Conservation (phyloP, 805 yeast species). For the Yarrowia sp. region DNA sequence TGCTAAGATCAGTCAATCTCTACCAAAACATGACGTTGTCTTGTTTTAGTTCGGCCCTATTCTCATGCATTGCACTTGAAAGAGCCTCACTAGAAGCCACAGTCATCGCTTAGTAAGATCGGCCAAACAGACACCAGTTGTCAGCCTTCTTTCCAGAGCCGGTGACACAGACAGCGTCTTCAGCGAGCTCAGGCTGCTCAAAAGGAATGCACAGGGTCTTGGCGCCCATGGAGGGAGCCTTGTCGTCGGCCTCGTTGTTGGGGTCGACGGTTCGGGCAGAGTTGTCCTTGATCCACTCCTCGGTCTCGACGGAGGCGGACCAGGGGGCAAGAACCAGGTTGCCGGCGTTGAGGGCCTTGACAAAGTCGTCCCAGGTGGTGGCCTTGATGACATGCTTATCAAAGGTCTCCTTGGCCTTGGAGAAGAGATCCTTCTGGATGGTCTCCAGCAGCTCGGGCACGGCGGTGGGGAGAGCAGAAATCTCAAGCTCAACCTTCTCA, state of each 20-base stretch:
- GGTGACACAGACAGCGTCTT: slow-evolving; percentile 79
- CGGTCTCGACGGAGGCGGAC: slow-evolving; percentile 95
- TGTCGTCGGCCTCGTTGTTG: slow-evolving; percentile 86
- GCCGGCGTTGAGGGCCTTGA: slow-evolving; percentile 85
- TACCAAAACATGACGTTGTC: too few relatives aligned
- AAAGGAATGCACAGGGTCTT: slow-evolving; percentile 95
- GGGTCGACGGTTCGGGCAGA: slow-evolving; percentile 75
- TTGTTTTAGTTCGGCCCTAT: too few relatives aligned
- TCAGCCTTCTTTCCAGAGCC: slow-evolving; percentile 70
- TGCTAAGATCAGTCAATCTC: not conserved
- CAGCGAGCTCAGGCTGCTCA: slow-evolving; percentile 78
- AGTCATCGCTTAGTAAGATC: slow-evolving; percentile 75
- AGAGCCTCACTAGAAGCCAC: too few relatives aligned
- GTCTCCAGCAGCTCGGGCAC: slow-evolving; percentile 76
- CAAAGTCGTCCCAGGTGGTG: slow-evolving; percentile 86
- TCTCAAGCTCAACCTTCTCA: slow-evolving; percentile 62
- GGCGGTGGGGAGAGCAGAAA: slow-evolving; percentile 60
- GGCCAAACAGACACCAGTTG: slow-evolving; percentile 91
- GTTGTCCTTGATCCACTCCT: slow-evolving; percentile 91
- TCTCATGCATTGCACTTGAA: not conserved
- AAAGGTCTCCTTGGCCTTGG: slow-evolving; percentile 74
- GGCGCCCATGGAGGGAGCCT: slow-evolving; percentile 99
- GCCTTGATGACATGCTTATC: slow-evolving; percentile 82
- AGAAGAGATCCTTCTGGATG: slow-evolving; percentile 72
- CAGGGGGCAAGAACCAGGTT: slow-evolving; percentile 92